These are phyloP conservation scores for Sphaerostilbella broomeana DNA, from an alignment of 2,329 filamentous ascomycete species.

Conservation along the genomic window DNA sequence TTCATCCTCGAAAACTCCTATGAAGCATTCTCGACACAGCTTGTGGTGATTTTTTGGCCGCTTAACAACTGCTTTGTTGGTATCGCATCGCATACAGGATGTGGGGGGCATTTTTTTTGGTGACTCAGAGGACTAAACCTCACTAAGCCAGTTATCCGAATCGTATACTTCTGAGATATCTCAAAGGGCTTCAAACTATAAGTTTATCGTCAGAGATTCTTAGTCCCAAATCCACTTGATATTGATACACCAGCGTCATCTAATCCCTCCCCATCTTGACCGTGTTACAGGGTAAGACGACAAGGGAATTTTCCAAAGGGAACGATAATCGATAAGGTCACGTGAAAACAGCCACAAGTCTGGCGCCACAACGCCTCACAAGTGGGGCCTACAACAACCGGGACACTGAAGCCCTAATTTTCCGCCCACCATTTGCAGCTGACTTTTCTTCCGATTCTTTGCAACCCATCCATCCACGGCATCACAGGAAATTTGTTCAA, in stretches of 20 bases:
- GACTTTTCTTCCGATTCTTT: slow-evolving; percentile 23
- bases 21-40: slow-evolving; percentile 84
- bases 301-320: background rate
- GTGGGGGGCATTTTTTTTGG: slow-evolving; percentile 73
- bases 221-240: no score
- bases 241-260: no score
- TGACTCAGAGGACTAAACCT: no score
- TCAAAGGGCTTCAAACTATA: no score
- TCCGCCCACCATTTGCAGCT: slow-evolving; percentile 27
- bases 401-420: slow-evolving; percentile 32
- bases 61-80: slow-evolving; percentile 77
- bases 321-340: slow-evolving; percentile 9
- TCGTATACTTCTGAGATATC: no score
- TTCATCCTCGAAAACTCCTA: slow-evolving; percentile 82
- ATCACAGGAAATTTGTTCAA: slow-evolving; percentile 30
- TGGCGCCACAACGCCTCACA: background rate
- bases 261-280: background rate
- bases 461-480: slow-evolving; percentile 24
- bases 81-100: slow-evolving; percentile 68
- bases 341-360: slow-evolving; percentile 12
- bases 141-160: no score
- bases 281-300: slow-evolving; percentile 2
- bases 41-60: slow-evolving; percentile 93
- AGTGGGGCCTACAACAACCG: slow-evolving; percentile 8
- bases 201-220: no score